Conservation (phyloP, 2,329 filamentous ascomycete species). For the Nectriaceae sp. region DNA sequence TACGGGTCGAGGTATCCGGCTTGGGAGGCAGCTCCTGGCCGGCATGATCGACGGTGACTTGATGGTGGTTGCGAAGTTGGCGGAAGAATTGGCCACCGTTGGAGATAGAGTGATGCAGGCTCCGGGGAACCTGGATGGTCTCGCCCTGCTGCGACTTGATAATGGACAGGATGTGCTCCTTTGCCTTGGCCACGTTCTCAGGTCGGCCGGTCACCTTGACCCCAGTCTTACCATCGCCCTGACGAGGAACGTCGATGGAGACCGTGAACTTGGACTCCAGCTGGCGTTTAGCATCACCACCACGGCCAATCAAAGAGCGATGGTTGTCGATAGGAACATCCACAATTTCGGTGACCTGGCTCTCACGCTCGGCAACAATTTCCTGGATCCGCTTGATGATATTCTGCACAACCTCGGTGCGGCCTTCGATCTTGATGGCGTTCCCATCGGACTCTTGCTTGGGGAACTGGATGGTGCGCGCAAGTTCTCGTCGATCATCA, state of each 20-base stretch:
- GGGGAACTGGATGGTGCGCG: slow-evolving; percentile 92
- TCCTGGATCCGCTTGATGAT: slow-evolving; percentile 80
- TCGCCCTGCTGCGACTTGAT: slow-evolving; percentile 87
- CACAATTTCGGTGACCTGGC: slow-evolving; percentile 74
- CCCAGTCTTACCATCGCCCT: slow-evolving; percentile 79
- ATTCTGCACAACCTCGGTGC: slow-evolving; percentile 81
- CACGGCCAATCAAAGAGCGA: slow-evolving; percentile 85
- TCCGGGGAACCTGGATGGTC: slow-evolving; percentile 79
- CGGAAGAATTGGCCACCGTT: slow-evolving; percentile 96
- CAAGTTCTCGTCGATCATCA: slow-evolving; percentile 78
- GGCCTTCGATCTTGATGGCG: slow-evolving; percentile 85
- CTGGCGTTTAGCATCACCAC: slow-evolving; percentile 81
- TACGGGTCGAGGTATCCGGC: slow-evolving; percentile 56
- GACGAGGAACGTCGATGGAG: slow-evolving; percentile 86
- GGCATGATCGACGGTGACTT: slow-evolving; percentile 89
- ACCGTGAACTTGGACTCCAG: slow-evolving; percentile 87
- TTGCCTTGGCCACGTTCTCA: slow-evolving; percentile 79
- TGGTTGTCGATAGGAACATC: slow-evolving; percentile 92
- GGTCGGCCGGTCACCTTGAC: slow-evolving; percentile 84
- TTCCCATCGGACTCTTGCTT: slow-evolving; percentile 82
- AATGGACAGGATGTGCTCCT: slow-evolving; percentile 77
- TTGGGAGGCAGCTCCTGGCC: slow-evolving; percentile 76
- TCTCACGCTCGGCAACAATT: slow-evolving; percentile 81
- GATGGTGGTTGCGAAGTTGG: slow-evolving; percentile 79
- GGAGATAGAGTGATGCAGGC: slow-evolving; percentile 79